Evolutionary conservation across 768 basidiomycete species (phyloP), one percentile per base, ranked within the genome.

Genomic region (Lactifluus subvellereus): DNA sequence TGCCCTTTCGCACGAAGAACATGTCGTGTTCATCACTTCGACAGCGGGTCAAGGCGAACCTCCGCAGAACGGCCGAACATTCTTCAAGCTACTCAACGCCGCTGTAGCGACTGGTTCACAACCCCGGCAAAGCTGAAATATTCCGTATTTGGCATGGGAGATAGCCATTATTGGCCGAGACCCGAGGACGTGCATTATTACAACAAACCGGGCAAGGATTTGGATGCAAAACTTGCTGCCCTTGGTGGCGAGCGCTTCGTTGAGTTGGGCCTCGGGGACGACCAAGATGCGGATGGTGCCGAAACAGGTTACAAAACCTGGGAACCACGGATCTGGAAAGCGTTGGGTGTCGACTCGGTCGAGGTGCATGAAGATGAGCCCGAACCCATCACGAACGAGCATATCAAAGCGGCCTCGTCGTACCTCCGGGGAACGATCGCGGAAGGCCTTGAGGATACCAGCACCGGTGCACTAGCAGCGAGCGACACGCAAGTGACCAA

Each of bases 91-190:
- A 3, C 69, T 97, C 68, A 89, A 89, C 67, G 87, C 85, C 6
- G 82, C 84, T 8, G 73, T 78, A 2, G 75, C 78, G 10, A 78
- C 78, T n/a, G 83, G 83, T n/a, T 86, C 88, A 54, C 78, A 76
- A 59, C 77, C 81, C 5, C 77, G 49, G 66, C 76, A 57, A 86
- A 86, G 64, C 77, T 94, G 64, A 87, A 83, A 70, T 91, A 84
- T 74, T 76, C 87, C 57, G 94, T 98, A 50, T 97, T 98, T 68
- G 96, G 80, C 55, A 89, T 99, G 85, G 97, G 97, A 64, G 97
- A 99, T 74, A 95, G 90, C 73, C 95, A 97, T 76, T 99, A 99
- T 77, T 99, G 97, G 97, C 97, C 97, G 8, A 84, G 97, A 45
- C 82, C 90, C 18, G 94, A 98, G 74, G 97, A 98, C 71, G 88